These are phyloP conservation scores for Polytrichum formosum DNA, from an alignment of 225 moss, liverwort and hornwort genomes.

Conservation along the genomic window DNA sequence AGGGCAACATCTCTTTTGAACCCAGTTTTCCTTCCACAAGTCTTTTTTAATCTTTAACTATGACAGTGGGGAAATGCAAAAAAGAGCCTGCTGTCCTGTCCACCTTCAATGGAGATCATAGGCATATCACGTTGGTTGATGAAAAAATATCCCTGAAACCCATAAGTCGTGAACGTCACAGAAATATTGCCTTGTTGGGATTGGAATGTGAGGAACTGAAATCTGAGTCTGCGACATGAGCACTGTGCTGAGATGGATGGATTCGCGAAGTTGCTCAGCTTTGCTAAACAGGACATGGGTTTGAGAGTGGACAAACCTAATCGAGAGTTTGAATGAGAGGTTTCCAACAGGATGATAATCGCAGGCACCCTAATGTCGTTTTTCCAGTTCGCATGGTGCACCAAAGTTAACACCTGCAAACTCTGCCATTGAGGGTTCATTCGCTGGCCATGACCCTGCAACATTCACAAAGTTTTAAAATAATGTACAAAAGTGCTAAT, in stretches of 20 bases:
- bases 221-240: conserved; percentile 16
- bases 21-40: no score
- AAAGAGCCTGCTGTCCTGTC: conserved; percentile 14
- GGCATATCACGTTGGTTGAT: background rate
- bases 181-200: background rate
- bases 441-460: conserved; percentile 37
- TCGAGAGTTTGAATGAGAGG: conserved; percentile 4
- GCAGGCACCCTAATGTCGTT: background rate
- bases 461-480: background rate
- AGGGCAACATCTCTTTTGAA: no score
- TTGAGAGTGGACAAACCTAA: conserved; percentile 6
- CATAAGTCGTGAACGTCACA: background rate
- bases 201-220: conserved; percentile 10
- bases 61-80: conserved; percentile 6
- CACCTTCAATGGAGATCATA: conserved; percentile 10
- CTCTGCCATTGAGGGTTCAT: conserved; percentile 24
- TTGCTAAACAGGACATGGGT: background rate
- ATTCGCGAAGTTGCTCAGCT: conserved; percentile 5
- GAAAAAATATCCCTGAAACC: conserved; percentile 1
- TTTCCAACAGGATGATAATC: conserved; percentile 10
- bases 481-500: no score
- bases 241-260: conserved; percentile 13
- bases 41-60: no score
- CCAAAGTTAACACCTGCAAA: conserved; percentile 25
- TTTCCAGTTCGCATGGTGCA: conserved; percentile 15